These are phyloP conservation scores for Chlamydomonas eustigma DNA, from an alignment of 139 green algal species.

Conservation along the genomic window DNA sequence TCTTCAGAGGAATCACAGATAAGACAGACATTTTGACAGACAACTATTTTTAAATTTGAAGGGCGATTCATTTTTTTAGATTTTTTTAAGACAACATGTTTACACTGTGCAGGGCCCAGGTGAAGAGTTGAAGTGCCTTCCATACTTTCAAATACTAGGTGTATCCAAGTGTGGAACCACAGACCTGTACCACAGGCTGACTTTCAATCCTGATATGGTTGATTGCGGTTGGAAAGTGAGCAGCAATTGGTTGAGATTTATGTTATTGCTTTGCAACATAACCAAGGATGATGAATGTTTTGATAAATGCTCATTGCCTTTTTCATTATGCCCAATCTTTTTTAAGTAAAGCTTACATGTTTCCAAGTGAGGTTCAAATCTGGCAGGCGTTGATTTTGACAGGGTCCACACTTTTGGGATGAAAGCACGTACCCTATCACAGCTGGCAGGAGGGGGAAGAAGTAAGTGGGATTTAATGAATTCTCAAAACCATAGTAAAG, in stretches of 20 bases:
- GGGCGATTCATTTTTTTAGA: background rate
- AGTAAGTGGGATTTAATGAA: too few relatives aligned
- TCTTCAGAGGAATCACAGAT: background rate
- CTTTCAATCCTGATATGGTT: slow-evolving; percentile 39
- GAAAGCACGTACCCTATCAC: slow-evolving; percentile 24
- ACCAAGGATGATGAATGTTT: too few relatives aligned
- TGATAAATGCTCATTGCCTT: too few relatives aligned
- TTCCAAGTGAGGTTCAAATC: too few relatives aligned
- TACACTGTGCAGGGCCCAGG: background rate
- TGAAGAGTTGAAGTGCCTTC: slow-evolving; percentile 42
- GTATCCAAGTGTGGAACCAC: slow-evolving; percentile 60
- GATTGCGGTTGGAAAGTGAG: slow-evolving; percentile 41
- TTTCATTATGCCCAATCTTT: too few relatives aligned
- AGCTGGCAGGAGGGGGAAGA: background rate
- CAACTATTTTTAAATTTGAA: background rate
- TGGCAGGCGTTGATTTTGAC: too few relatives aligned
- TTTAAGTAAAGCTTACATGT: too few relatives aligned
- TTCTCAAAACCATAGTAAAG: too few relatives aligned
- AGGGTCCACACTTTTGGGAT: slow-evolving; percentile 59
- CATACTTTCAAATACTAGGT: slow-evolving; percentile 54
- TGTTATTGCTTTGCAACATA: too few relatives aligned
- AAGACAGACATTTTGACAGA: background rate
- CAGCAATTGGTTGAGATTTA: too few relatives aligned
- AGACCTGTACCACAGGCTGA: slow-evolving; percentile 52
- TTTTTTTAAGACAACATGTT: background rate